Conservation (phyloP, 495 filamentous ascomycete species). For the Paragyromitra xinjiangensis region DNA sequence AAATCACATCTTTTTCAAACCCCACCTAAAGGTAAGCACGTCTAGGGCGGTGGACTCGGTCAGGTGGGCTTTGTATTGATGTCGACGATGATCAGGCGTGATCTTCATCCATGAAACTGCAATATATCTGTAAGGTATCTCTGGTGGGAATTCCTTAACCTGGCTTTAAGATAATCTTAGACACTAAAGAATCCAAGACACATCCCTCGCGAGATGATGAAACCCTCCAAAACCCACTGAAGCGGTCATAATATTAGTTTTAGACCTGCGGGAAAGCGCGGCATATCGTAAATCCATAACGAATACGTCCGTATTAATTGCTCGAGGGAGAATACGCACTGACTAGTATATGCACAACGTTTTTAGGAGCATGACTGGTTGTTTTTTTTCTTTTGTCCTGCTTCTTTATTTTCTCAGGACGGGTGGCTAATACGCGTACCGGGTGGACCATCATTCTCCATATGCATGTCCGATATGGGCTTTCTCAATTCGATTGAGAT, state of each 20-base stretch:
- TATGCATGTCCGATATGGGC: conserved; percentile 17
- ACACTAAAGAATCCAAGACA: neutral
- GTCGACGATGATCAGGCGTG: neutral
- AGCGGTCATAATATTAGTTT: no score
- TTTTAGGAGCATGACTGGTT: neutral
- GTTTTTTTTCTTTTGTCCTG: neutral
- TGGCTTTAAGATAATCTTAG: neutral
- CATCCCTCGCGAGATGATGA: no score
- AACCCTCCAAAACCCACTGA: no score
- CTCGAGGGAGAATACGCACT: conserved; percentile 4
- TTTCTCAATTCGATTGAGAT: conserved; percentile 22
- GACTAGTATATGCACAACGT: conserved; percentile 11
- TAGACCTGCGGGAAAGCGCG: no score
- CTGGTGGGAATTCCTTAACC: neutral
- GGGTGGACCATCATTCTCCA: conserved; percentile 12
- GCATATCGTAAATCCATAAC: no score
- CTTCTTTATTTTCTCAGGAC: conserved; percentile 14
- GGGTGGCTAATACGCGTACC: conserved; percentile 8
- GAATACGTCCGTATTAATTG: neutral
- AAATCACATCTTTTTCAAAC: neutral
- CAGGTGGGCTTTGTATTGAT: neutral
- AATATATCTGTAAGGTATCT: neutral
- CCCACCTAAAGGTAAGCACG: neutral
- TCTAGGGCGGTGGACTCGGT: neutral
- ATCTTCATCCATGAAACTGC: neutral